Base-by-base conservation (phyloP, 2,329 filamentous ascomycete genomes). In the Epichloe uncinata region DNA sequence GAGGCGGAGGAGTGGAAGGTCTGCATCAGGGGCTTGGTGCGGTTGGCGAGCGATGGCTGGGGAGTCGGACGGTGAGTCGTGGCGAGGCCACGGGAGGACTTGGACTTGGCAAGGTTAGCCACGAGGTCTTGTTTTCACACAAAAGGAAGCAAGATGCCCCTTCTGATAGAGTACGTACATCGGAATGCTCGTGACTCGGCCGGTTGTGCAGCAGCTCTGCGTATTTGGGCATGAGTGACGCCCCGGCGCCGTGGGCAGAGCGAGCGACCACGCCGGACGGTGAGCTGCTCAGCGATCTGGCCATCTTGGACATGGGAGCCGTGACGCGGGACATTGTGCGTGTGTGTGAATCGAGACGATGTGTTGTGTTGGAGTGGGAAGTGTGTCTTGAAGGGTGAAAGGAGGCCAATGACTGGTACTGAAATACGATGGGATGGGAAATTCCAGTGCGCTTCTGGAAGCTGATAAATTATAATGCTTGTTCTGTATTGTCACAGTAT, bases 11-110 rank as follows among this genome's bases (percentile, higher is more conserved):
- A 71, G 58, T 69, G 68, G 69, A 82, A 82, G 60, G 75, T 77
- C 67, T 83, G 79, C 79, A 83, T 82, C 50, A 82, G 66, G 40
- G 78, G 79, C 58, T 74, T 67, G 52, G 66, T 66, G 55, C 71
- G 71, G 60, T 66, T 64, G 61, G 66, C 56, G 57, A 70, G 62
- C 53, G 72, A 65, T 53, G 69, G 68, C 50, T 69, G 68, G 22
- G 70, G 68, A 8, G 69, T 69, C 45, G 73, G 72, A 48, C 72
- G 71, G 60, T 75, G 72, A 50, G 69, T 66, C 53, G 71, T 73
- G 48, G 69, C 69, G 54, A 74, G 65, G 58, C 62, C 60, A 52
- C 73, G 71, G 50, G 66, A 59, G 56, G 65, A 57, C 52, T 62
- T 45, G 36, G 8, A 20, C n/a, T 11, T 16, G 33, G 42, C 3